Conservation (phyloP, 805 yeast genomes). For the Torulaspora franciscae region DNA sequence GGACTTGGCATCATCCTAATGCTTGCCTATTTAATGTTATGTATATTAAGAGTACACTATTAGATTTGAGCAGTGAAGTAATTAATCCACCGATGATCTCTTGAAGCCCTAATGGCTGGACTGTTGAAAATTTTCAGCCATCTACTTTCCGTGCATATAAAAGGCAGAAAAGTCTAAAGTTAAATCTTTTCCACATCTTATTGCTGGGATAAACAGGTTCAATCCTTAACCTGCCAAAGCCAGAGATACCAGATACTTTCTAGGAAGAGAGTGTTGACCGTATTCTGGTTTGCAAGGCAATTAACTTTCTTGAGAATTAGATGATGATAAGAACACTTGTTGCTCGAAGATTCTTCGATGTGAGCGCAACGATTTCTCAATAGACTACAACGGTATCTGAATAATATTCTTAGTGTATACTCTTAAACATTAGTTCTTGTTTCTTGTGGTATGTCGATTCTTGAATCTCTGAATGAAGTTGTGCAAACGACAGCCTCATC, state of each 20-base stretch:
- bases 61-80: no score
- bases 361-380: slow-evolving; percentile 70
- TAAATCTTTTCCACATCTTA: no score
- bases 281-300: not conserved
- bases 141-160: not conserved
- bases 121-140: not conserved
- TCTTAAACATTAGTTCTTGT: not conserved
- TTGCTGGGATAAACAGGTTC: not conserved
- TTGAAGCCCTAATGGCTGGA: no score
- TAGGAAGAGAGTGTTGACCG: not conserved
- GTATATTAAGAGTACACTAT: not conserved
- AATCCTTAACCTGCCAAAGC: not conserved
- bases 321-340: slow-evolving; percentile 35
- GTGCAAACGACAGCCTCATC: no score
- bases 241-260: not conserved
- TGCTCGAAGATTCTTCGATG: slow-evolving; percentile 50
- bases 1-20: slow-evolving; percentile 47
- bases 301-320: slow-evolving; percentile 8
- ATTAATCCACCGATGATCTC: no score
- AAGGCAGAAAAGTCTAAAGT: not conserved
- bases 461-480: no score
- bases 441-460: no score
- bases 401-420: not conserved
- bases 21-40: not conserved
- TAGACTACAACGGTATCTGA: slow-evolving; percentile 99